Conservation (phyloP, 176 grass and related monocot species). For the Metroxylon sagu region DNA sequence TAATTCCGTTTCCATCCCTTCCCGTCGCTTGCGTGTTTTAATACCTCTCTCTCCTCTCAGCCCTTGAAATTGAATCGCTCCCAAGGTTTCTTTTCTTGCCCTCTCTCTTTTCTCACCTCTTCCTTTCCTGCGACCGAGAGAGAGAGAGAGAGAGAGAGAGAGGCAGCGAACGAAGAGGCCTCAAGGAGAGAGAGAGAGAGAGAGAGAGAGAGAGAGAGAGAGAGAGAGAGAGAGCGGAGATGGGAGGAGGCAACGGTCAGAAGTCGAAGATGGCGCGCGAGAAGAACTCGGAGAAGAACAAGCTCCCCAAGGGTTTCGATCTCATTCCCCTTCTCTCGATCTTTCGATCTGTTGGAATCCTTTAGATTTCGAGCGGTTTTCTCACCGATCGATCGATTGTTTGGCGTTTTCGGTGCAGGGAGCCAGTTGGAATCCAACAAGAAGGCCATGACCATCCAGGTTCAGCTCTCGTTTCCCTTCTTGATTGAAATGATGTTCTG, state of each 20-base stretch:
- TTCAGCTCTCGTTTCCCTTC: not conserved
- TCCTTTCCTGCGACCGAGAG: too few species aligned
- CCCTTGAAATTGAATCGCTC: too few species aligned
- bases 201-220: not conserved
- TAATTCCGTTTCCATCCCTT: too few species aligned
- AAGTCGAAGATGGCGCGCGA: conserved; percentile 93
- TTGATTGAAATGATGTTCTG: too few species aligned
- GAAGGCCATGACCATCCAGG: conserved; percentile 22
- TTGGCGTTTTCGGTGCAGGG: conserved; percentile 1
- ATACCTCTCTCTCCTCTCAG: too few species aligned
- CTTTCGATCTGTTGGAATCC: not conserved
- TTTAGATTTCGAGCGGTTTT: not conserved
- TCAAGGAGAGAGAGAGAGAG: too few species aligned
- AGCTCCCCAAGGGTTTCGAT: conserved; percentile 40
- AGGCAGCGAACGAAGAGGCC: too few species aligned
- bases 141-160: not conserved
- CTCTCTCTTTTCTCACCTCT: too few species aligned
- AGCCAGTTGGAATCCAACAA: conserved; percentile 18
- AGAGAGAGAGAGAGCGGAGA: conserved; percentile 7
- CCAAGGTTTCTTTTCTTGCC: too few species aligned
- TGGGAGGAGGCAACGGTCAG: conserved; percentile 95
- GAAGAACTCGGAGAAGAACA: conserved; percentile 86
- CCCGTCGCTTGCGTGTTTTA: too few species aligned
- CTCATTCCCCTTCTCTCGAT: too few species aligned
- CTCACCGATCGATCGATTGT: not conserved